Conservation (phyloP, 1,139 yeast species). For the Nakaseomyces sp. region DNA sequence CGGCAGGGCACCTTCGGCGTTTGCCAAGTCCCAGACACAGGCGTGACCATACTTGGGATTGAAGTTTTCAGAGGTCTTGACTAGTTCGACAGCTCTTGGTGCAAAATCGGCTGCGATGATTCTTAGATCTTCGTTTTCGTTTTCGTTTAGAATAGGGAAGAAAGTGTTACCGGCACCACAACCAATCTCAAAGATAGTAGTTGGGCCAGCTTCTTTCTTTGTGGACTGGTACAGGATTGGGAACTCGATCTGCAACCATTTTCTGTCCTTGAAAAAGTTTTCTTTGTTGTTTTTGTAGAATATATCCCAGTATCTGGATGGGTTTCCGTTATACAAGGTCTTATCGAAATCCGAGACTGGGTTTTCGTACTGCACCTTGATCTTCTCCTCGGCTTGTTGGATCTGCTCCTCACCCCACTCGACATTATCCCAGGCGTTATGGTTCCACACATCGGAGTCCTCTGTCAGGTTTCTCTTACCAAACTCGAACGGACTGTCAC, state of each 20-base stretch:
- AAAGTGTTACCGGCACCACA: conserved; percentile 98
- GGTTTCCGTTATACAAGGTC: conserved; percentile 66
- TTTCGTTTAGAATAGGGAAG: conserved; percentile 77
- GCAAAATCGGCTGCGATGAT: conserved; percentile 88
- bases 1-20: conserved; percentile 64
- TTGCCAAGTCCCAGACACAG: conserved; percentile 93
- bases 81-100: conserved; percentile 81
- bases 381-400: conserved; percentile 62
- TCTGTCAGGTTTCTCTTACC: conserved; percentile 74
- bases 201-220: conserved; percentile 56
- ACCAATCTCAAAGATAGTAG: conserved; percentile 81
- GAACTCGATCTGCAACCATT: conserved; percentile 92
- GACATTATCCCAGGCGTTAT: conserved; percentile 97
- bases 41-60: conserved; percentile 63
- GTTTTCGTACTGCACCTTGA: conserved; percentile 61
- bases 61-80: conserved; percentile 54
- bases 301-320: conserved; percentile 92
- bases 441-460: conserved; percentile 78
- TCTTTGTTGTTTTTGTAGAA: conserved; percentile 85
- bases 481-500: conserved; percentile 83
- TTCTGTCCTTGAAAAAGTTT: conserved; percentile 91
- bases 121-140: conserved; percentile 65
- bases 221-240: conserved; percentile 79
- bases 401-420: conserved; percentile 95
- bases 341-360: conserved; percentile 88